Evolutionary conservation across 257 asterid species (phyloP), one percentile per base, ranked within the genome.

Genomic region (Solanum pimpinellifolium): DNA sequence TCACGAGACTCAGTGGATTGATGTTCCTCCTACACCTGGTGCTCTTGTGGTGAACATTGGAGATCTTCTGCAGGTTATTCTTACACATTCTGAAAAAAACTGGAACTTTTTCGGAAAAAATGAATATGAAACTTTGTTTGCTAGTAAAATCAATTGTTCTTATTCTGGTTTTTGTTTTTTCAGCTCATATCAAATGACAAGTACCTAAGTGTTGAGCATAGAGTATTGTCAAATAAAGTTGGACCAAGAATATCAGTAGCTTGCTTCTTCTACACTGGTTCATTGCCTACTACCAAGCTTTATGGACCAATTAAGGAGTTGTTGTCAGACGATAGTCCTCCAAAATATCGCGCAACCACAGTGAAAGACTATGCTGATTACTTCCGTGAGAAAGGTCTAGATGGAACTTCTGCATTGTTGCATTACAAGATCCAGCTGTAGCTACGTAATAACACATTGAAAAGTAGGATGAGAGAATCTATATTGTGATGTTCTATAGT

Each of bases 171-270:
- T 10, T 33, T 49, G 35, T 47, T 56, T 31, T 70, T 29, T 6
- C 92, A 93, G 94, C 86, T 93, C 73, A 89, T 92, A 65, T 88
- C 96, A 9, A 93, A 93, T 68, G 94, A 92, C 88, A 89, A 89
- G 92, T 90, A 90, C 74, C 87, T 89, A 83, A 92, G 95, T 86
- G 86, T 89, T 77, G 89, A 91, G 41, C 94, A 92, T 41, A 91
- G 93, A 77, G 95, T 91, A 31, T 39, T 93, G 74, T 91, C 95
- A 3, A 91, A 90, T 80, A 16, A 8, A 14, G 65, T 3, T 3
- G 91, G 93, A 16, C 96, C 94, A 25, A 86, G 96, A 86, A 91
- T 91, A 2, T 93, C 93, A 9, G 92, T 88, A 27, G 96, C 95
- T 9, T 86, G 92, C 83, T 93, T 93, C 86, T 92, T 93, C 47